Evolutionary conservation across 306 rosid genomes (phyloP).

Genomic region (Trifolium dubium): DNA sequence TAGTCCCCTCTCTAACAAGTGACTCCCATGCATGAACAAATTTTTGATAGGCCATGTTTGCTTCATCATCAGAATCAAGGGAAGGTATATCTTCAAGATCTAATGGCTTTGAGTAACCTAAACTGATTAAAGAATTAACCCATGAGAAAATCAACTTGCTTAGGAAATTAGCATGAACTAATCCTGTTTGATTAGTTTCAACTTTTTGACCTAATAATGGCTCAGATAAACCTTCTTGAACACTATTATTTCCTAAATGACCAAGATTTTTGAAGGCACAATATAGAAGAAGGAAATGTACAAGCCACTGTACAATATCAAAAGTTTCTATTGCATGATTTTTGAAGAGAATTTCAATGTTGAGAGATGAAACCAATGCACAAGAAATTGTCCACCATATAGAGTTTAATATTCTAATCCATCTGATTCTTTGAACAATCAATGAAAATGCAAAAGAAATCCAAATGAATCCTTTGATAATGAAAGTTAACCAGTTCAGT

Average conservation of each 20-base stretch:
- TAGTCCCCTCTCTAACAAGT: constrained; percentile 44
- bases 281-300: constrained; percentile 50
- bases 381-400: constrained; percentile 66
- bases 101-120: constrained; percentile 64
- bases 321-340: constrained; percentile 39
- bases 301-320: constrained; percentile 52
- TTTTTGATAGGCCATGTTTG: constrained; percentile 50
- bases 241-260: constrained; percentile 29
- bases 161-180: constrained; percentile 45
- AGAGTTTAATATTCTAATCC: constrained; percentile 48
- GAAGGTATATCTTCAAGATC: constrained; percentile 66
- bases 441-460: constrained; percentile 56
- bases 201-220: constrained; percentile 49
- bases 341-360: constrained; percentile 49
- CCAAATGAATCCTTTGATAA: constrained; percentile 61
- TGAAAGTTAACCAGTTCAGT: constrained; percentile 29
- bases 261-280: constrained; percentile 53
- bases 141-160: constrained; percentile 69
- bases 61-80: constrained; percentile 69
- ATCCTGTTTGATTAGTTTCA: constrained; percentile 40
- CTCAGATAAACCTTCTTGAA: constrained; percentile 49
- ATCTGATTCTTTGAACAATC: constrained; percentile 52
- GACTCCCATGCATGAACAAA: constrained; percentile 64
- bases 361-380: constrained; percentile 50
- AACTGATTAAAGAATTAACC: constrained; percentile 61